Base-by-base conservation (phyloP, 1,284 basidiomycete genomes). In the Quambalaria eucalypti region DNA sequence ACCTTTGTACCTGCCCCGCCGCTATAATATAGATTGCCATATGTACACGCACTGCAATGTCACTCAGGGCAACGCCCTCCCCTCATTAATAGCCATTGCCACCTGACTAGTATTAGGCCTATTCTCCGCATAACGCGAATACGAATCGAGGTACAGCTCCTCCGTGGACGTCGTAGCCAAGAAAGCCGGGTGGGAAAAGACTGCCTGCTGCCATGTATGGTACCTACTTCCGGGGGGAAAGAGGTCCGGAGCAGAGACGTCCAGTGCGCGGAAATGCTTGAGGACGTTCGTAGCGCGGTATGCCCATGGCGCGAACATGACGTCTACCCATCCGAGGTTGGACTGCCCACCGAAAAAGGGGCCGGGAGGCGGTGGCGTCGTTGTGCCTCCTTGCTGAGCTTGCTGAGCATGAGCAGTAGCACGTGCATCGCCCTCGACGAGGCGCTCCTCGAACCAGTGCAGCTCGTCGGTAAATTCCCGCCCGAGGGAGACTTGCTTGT, bases 301-400 rank as follows among this genome's bases (percentile, higher is more conserved):
- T 1, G 87, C 69, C 85, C 87, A 89, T n/a, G 87, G 87, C 12
- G 79, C 85, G 3, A 80, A 83, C 78, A 87, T 83, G 51, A 86
- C 81, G 68, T 88, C 87, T 2, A 81, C 80, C 78, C 82, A 81
- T 29, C 83, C 83, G 28, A 87, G 73, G n/a, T 81, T 79, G 1
- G 82, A 81, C 0, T 73, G 73, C 8, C 57, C 67, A 21, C 79
- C 81, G 50, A 79, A 77, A 83, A 85, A 87, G 0, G 86, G 60
- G 6, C 78, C 85, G 47, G 1, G 21, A n/a, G n/a, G n/a, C n/a
- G n/a, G n/a, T n/a, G n/a, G n/a, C n/a, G n/a, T 42, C 2, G 53
- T 28, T 29, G 30, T 21, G 1, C 44, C 9, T 3, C 51, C 28
- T 3, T 55, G 48, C 8, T 29, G n/a, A 9, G 31, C 31, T n/a